These are phyloP conservation scores for Zygosaccharomyces bisporus DNA, from an alignment of 805 yeast genomes.

Conservation along the genomic window DNA sequence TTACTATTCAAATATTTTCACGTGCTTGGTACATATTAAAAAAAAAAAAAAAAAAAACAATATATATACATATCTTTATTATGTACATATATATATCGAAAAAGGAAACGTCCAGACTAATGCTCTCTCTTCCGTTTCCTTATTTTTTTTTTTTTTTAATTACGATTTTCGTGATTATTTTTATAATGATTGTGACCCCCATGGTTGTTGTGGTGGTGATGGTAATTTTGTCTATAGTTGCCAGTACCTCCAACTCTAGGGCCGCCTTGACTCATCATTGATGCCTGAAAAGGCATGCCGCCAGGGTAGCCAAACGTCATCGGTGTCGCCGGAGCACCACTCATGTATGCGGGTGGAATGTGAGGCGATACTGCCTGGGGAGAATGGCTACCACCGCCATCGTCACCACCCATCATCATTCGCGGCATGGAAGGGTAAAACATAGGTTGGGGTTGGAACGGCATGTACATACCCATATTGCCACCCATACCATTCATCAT, in stretches of 20 bases:
- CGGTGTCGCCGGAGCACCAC: conserved; percentile 22
- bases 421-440: conserved; percentile 34
- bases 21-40: no score
- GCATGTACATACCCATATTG: conserved; percentile 33
- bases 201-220: conserved; percentile 17
- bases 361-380: conserved; percentile 31
- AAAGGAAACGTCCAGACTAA: conserved; percentile 1
- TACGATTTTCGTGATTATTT: conserved; percentile 14
- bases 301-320: conserved; percentile 31
- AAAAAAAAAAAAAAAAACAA: conserved; percentile 2
- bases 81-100: not conserved
- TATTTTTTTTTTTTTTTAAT: not conserved
- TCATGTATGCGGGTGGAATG: conserved; percentile 27
- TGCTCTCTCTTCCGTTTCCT: not conserved
- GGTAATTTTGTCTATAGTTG: conserved; percentile 24
- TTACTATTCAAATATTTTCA: no score
- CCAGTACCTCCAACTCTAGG: conserved; percentile 14
- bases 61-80: not conserved
- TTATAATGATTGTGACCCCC: conserved; percentile 19
- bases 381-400: conserved; percentile 21
- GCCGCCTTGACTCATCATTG: conserved; percentile 21
- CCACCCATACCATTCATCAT: conserved; percentile 28
- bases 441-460: conserved; percentile 36
- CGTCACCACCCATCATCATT: conserved; percentile 29
- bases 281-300: conserved; percentile 27